A percentile compares a stretch with the other conserved stretches of the same genome.
phyloP scores from a whole-genome alignment of 768 basidiomycete species.

The Amanita fuliginea region DNA sequence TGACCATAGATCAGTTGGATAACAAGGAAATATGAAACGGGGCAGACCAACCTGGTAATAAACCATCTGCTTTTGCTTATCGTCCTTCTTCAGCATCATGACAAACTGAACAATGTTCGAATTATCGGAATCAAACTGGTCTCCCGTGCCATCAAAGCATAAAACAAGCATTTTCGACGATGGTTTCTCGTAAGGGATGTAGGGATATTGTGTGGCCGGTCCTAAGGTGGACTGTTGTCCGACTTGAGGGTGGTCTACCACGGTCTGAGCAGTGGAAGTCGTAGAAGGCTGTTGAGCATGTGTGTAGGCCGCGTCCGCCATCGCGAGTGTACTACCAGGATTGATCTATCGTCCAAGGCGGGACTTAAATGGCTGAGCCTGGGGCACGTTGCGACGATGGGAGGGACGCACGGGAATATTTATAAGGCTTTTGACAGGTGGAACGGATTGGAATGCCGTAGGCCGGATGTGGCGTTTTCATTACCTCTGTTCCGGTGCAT shows the following conservation, averaged over 20 bases:
- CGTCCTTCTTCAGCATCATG: slow-evolving; percentile 39
- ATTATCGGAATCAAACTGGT: slow-evolving; percentile 26
- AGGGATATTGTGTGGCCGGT: neutral
- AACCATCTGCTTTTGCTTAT: slow-evolving; percentile 36
- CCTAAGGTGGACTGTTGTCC: neutral
- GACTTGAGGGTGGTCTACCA: neutral
- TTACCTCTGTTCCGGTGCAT: no score
- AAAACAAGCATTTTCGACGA: neutral
- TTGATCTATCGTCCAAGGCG: neutral
- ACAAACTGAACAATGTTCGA: slow-evolving; percentile 43
- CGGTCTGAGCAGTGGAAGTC: neutral
- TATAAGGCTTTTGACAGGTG: no score
- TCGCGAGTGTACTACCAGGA: neutral
- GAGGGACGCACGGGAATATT: no score
- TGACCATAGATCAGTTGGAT: neutral
- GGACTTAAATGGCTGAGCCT: neutral
- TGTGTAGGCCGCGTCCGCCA: neutral
- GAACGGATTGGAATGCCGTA: no score
- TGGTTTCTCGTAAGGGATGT: neutral
- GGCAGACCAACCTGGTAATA: slow-evolving; percentile 37
- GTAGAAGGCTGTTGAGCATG: neutral
- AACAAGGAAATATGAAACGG: neutral
- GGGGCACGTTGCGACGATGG: no score
- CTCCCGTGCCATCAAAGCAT: slow-evolving; percentile 50
- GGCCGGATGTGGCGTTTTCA: no score